These are phyloP conservation scores for Penicillium sp. DNA, from an alignment of 2,329 filamentous ascomycete genomes.

Conservation along the genomic window DNA sequence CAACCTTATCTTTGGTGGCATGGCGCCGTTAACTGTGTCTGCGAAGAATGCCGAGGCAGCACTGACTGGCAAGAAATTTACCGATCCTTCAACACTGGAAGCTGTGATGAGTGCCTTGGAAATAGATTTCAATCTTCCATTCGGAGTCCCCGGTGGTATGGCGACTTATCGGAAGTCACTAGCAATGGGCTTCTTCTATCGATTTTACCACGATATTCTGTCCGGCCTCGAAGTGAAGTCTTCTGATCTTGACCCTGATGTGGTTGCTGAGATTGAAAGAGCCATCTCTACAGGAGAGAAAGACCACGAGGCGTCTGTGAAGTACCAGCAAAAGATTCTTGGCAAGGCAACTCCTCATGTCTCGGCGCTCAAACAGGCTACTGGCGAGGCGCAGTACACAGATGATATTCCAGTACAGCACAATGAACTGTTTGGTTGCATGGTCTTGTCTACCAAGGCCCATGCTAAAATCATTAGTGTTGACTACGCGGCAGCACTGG, in stretches of 20 bases:
- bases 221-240: conserved; percentile 53
- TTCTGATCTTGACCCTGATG: conserved; percentile 67
- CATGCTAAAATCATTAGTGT: conserved; percentile 82
- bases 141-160: conserved; percentile 95
- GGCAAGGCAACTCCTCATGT: conserved; percentile 86
- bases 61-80: conserved; percentile 74
- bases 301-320: conserved; percentile 71
- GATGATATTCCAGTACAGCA: conserved; percentile 86
- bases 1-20: conserved; percentile 87
- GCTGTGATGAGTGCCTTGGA: conserved; percentile 88
- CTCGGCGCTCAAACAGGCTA: conserved; percentile 88
- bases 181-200: conserved; percentile 92
- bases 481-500: conserved; percentile 72
- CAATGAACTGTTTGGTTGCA: conserved; percentile 85
- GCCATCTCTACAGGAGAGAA: conserved; percentile 78
- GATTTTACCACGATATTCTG: conserved; percentile 90
- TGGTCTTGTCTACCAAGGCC: conserved; percentile 84
- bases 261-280: conserved; percentile 80
- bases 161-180: conserved; percentile 91
- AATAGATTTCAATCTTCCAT: conserved; percentile 82
- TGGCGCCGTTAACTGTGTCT: conserved; percentile 88
- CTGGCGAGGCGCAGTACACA: conserved; percentile 92
- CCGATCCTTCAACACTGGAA: conserved; percentile 80
- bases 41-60: conserved; percentile 77
- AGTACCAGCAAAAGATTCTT: conserved; percentile 79